Evolutionary conservation across 2,329 filamentous ascomycete species (phyloP).

Genomic region (Aureobasidium leucospermi): DNA sequence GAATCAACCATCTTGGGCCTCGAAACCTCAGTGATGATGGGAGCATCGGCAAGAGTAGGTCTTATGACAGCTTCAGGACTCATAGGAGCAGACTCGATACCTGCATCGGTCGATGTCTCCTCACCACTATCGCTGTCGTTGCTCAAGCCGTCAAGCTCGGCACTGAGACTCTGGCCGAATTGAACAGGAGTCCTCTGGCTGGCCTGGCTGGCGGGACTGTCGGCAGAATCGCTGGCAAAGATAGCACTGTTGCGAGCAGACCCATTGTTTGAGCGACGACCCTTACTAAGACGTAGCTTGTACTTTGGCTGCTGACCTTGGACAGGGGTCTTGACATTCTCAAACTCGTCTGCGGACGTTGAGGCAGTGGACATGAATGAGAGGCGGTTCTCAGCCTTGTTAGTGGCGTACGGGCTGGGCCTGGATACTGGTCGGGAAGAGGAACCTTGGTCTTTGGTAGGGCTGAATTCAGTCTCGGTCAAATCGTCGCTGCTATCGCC

Average conservation of each 20-base stretch:
- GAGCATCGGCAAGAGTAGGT: background rate
- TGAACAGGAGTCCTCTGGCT: conserved; percentile 38
- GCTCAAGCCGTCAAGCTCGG: conserved; percentile 76
- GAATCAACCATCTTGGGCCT: conserved; percentile 49
- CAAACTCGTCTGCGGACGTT: conserved; percentile 69
- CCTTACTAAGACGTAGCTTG: conserved; percentile 57
- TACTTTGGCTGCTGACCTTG: conserved; percentile 60
- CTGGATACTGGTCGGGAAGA: conserved; percentile 21
- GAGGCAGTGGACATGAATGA: conserved; percentile 86
- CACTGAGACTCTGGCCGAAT: conserved; percentile 73
- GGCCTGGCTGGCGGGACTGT: conserved; percentile 41
- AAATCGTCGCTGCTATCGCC: conserved; percentile 67
- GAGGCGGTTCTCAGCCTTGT: conserved; percentile 49
- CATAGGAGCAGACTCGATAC: conserved; percentile 12
- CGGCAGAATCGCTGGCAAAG: conserved; percentile 39
- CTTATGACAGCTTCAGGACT: conserved; percentile 11
- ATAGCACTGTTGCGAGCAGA: conserved; percentile 14
- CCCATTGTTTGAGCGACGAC: conserved; percentile 1
- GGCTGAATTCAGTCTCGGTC: conserved; percentile 71
- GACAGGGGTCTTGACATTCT: conserved; percentile 56
- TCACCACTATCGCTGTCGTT: conserved; percentile 41
- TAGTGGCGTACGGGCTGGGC: conserved; percentile 35
- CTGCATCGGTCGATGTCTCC: conserved; percentile 16
- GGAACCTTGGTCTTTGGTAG: conserved; percentile 13
- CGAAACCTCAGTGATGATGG: background rate